Base-by-base conservation (phyloP, 306 rosid genomes). In the Castanopsis chinensis region DNA sequence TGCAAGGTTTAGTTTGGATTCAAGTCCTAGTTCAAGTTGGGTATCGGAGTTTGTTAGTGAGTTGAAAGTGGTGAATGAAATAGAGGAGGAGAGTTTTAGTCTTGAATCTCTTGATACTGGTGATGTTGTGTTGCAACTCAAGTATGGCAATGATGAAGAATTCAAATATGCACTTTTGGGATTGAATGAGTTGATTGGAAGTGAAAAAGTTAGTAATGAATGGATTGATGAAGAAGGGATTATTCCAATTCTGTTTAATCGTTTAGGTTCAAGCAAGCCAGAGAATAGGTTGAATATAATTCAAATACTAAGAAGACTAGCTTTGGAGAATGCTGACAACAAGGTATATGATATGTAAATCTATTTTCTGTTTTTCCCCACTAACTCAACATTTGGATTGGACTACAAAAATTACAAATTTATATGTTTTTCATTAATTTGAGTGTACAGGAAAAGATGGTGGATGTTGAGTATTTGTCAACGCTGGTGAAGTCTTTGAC, bases 381-480 rank as follows among this genome's bases (percentile, higher is more conserved):
- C 8, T 54, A n/a, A 18, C 21, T 72, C 8, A 19, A 58, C 35
- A 28, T 60, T 53, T 64, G 45, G 53, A 53, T 33, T 27, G 14
- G 28, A 69, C 8, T 43, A 10, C 17, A 19, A 28, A 72, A 57
- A 4, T 23, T 60, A 20, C 58, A 21, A 23, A 27, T 19, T 37
- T 73, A 23, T 71, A 33, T 67, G 25, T 78, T 53, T 75, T 87
- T 81, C 58, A 85, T 69, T 76, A 60, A 71, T 79, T 74, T 73
- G 85, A 78, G 77, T 59, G 59, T 86, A 88, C 97, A 94, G 98
- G 97, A 92, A 81, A 89, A 85, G 86, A 89, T 92, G 97, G 85
- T 86, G 20, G 93, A 91, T 37, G 82, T 79, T 27, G 92, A 78
- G 77, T 76, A 80, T 84, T 85, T 94, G 78, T 87, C 97, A 18